Evolutionary conservation across 176 grass and related monocot genomes (phyloP).

Genomic region (Cenchrus fungigraminus): DNA sequence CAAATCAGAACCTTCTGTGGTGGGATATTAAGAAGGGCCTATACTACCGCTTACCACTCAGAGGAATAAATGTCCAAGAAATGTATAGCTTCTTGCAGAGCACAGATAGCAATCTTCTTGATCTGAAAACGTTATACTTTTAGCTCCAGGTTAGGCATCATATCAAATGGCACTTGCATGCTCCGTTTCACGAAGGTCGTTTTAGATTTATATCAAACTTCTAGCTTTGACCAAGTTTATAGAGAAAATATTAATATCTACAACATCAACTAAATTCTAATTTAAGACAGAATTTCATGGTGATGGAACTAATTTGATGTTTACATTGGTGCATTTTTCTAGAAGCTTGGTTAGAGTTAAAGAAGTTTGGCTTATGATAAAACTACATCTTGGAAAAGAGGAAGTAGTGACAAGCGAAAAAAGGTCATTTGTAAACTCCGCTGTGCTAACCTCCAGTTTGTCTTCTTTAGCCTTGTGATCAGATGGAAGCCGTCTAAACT

Average conservation of each 20-base stretch:
- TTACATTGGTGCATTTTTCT: too few relatives aligned
- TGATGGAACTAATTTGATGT: too few relatives aligned
- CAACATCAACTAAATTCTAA: too few relatives aligned
- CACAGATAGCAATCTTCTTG: constrained; percentile 75
- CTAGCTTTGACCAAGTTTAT: too few relatives aligned
- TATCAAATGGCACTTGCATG: not conserved
- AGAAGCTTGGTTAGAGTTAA: too few relatives aligned
- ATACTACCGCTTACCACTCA: constrained; percentile 40
- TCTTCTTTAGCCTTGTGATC: constrained; percentile 79
- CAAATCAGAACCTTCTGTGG: not conserved
- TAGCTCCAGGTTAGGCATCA: not conserved
- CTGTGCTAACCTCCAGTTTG: constrained; percentile 66
- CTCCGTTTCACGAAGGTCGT: too few relatives aligned
- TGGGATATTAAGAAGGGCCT: not conserved
- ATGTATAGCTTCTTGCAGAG: constrained; percentile 48
- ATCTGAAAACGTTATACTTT: constrained; percentile 30
- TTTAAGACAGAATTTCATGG: too few relatives aligned
- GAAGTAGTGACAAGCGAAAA: not conserved
- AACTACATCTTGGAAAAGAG: too few relatives aligned
- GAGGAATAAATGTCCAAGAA: constrained; percentile 33
- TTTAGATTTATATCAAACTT: too few relatives aligned
- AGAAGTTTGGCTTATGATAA: too few relatives aligned
- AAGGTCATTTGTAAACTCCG: not conserved
- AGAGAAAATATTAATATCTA: too few relatives aligned
- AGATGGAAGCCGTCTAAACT: constrained; percentile 74